Evolutionary conservation across 2,329 filamentous ascomycete species (phyloP).

Genomic region (Aspergillus niger): DNA sequence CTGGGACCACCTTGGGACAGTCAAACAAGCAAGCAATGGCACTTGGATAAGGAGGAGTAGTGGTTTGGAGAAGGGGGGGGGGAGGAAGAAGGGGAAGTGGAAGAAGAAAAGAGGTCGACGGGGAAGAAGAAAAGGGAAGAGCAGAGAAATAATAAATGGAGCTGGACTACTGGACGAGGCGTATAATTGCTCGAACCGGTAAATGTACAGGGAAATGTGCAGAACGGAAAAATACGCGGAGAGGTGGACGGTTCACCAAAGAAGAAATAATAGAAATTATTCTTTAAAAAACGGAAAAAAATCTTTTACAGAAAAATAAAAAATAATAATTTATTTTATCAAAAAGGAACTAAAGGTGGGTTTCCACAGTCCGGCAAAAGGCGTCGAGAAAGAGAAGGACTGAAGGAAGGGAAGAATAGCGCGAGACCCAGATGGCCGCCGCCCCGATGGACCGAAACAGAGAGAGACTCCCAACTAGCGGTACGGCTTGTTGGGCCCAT

Average conservation of each 20-base stretch:
- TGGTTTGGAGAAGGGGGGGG: not conserved
- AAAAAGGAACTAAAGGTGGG: not conserved
- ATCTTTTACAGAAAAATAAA: no score
- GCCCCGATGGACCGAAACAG: no score
- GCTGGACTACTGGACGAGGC: not conserved
- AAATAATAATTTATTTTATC: not conserved
- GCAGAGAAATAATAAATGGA: constrained; percentile 1
- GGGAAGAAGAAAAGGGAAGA: not conserved
- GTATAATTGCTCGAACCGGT: constrained; percentile 3
- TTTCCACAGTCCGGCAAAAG: not conserved
- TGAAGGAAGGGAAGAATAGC: not conserved
- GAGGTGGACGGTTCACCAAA: not conserved
- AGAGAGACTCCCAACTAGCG: constrained; percentile 22
- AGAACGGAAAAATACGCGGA: constrained; percentile 4
- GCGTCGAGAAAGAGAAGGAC: not conserved
- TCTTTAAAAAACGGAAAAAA: no score
- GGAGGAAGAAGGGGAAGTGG: not conserved
- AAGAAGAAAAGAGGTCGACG: constrained; percentile 9
- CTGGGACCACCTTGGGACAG: not conserved
- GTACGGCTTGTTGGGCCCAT: constrained; percentile 31
- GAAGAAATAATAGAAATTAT: no score
- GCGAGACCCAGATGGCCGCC: no score
- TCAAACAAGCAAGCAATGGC: not conserved
- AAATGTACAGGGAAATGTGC: constrained; percentile 1
- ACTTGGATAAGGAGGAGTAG: not conserved